Evolutionary conservation across 768 basidiomycete species (phyloP).

Genomic region (Candolleomyces eurysporus): DNA sequence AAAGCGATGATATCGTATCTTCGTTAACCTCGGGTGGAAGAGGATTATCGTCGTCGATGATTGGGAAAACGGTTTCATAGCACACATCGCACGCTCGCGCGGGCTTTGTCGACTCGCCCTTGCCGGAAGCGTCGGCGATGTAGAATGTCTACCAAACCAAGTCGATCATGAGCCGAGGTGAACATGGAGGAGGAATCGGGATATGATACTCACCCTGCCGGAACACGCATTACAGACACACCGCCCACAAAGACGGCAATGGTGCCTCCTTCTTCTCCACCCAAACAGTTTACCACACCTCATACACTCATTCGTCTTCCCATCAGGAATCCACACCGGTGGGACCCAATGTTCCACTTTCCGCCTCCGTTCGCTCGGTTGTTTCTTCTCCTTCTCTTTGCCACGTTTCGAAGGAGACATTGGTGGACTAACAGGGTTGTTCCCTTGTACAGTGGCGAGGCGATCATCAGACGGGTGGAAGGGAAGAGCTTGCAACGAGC

Average conservation of each 20-base stretch:
- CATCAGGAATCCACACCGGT: slow-evolving; percentile 90
- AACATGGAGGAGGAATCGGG: neutral
- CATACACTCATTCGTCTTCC: slow-evolving; percentile 82
- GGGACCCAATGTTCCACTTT: slow-evolving; percentile 84
- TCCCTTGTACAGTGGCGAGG: slow-evolving; percentile 27
- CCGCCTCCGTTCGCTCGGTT: slow-evolving; percentile 37
- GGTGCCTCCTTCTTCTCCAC: slow-evolving; percentile 77
- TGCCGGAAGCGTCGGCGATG: slow-evolving; percentile 56
- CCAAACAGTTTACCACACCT: slow-evolving; percentile 75
- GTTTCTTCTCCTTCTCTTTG: slow-evolving; percentile 17
- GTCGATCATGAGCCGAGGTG: neutral
- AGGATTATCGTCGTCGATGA: slow-evolving; percentile 34
- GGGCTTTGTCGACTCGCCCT: slow-evolving; percentile 45
- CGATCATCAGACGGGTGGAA: slow-evolving; percentile 57
- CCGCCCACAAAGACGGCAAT: slow-evolving; percentile 82
- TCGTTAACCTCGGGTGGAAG: slow-evolving; percentile 16
- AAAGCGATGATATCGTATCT: slow-evolving; percentile 46
- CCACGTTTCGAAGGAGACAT: slow-evolving; percentile 7
- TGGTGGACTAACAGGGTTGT: slow-evolving; percentile 15
- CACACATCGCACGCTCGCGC: slow-evolving; percentile 85
- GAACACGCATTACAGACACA: slow-evolving; percentile 89
- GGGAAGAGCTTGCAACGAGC: slow-evolving; percentile 70
- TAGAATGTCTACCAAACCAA: slow-evolving; percentile 69
- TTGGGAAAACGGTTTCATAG: slow-evolving; percentile 82
- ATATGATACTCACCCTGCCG: slow-evolving; percentile 55